Conservation (phyloP, 139 green algal species). For the Chlorella sp. region DNA sequence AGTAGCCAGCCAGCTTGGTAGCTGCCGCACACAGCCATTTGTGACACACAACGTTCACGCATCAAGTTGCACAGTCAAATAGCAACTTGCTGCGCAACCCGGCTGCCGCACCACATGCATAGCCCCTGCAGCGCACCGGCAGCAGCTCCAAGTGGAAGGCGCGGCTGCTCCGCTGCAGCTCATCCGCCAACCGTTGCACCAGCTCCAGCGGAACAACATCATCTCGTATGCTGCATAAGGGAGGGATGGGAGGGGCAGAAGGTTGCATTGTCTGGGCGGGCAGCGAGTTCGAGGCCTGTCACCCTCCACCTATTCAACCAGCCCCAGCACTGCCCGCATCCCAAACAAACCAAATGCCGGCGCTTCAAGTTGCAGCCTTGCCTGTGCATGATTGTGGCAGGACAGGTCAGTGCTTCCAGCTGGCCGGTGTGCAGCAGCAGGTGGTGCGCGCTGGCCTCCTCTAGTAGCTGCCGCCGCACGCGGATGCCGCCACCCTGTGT, state of each 20-base stretch:
- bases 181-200: conserved; percentile 15
- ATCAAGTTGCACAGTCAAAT: no score
- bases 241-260: background rate
- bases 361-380: background rate
- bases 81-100: no score
- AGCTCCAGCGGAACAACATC: conserved; percentile 18
- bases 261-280: no score
- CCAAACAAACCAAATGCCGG: no score
- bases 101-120: background rate
- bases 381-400: conserved; percentile 32
- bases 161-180: conserved; percentile 19
- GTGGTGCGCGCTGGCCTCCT: conserved; percentile 4
- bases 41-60: no score
- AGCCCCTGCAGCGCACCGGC: background rate
- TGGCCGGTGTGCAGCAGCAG: conserved; percentile 31
- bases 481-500: conserved; percentile 20
- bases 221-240: conserved; percentile 7
- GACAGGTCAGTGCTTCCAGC: conserved; percentile 11
- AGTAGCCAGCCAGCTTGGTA: no score
- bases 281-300: no score
- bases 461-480: background rate
- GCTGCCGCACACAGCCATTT: no score
- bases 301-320: no score
- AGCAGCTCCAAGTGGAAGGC: conserved; percentile 30
- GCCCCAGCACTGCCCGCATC: no score